phyloP scores from a whole-genome alignment of 768 basidiomycete genomes.

The Asterophora parasitica region DNA sequence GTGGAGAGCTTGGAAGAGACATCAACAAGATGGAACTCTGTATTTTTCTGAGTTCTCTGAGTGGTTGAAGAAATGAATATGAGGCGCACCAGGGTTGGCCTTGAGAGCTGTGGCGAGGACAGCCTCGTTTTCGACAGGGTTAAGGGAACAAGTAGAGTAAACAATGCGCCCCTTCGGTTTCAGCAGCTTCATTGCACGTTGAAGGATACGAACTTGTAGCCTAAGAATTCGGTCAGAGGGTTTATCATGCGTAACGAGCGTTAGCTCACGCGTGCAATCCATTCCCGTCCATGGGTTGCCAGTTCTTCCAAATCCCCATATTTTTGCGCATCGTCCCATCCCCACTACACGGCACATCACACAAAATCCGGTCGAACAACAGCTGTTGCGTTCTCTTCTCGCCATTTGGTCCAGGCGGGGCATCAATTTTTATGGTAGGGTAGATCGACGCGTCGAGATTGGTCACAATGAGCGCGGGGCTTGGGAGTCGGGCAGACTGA shows the following conservation, averaged over 20 bases:
- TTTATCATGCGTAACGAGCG: not conserved
- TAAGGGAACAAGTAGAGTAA: slow-evolving; percentile 96
- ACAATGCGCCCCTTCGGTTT: slow-evolving; percentile 83
- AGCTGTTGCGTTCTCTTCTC: slow-evolving; percentile 44
- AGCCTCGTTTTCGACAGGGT: slow-evolving; percentile 96
- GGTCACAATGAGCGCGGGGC: slow-evolving; percentile 89
- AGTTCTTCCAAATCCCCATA: slow-evolving; percentile 88
- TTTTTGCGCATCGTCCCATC: slow-evolving; percentile 97
- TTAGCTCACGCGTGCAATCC: slow-evolving; percentile 70
- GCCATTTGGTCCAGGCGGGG: slow-evolving; percentile 26
- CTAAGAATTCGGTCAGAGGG: slow-evolving; percentile 32
- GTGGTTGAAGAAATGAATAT: not conserved
- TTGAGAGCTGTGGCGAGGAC: slow-evolving; percentile 84
- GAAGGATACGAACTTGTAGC: slow-evolving; percentile 87
- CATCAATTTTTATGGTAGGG: slow-evolving; percentile 56
- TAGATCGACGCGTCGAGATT: slow-evolving; percentile 92
- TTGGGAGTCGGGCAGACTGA: slow-evolving; percentile 91
- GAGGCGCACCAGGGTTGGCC: slow-evolving; percentile 53
- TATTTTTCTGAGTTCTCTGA: not conserved
- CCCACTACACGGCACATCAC: slow-evolving; percentile 97
- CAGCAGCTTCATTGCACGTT: slow-evolving; percentile 89
- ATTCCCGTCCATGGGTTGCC: slow-evolving; percentile 87
- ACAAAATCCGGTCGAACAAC: slow-evolving; percentile 88
- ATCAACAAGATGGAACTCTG: slow-evolving; percentile 78
- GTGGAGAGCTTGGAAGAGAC: slow-evolving; percentile 65